phyloP scores from a whole-genome alignment of 2,329 filamentous ascomycete genomes.

The Metarhizium brunneum region DNA sequence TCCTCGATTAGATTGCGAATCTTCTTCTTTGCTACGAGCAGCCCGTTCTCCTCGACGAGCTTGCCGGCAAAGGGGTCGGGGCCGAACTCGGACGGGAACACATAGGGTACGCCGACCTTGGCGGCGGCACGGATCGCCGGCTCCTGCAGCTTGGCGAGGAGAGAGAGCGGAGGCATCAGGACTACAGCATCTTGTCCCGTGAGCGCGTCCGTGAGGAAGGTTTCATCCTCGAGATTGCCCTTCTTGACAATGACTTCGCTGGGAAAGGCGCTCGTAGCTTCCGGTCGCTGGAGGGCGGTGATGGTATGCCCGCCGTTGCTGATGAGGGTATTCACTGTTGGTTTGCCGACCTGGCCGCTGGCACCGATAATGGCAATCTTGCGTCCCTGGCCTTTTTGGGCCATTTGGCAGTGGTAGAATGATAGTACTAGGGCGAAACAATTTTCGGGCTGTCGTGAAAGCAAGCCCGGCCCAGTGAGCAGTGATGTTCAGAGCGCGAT shows the following conservation, averaged over 20 bases:
- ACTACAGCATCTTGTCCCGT: constrained; percentile 24
- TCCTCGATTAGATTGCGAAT: constrained; percentile 18
- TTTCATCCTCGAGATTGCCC: constrained; percentile 37
- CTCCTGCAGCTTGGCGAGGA: constrained; percentile 14
- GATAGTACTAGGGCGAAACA: no score
- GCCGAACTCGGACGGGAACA: constrained; percentile 23
- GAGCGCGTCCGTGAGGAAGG: constrained; percentile 18
- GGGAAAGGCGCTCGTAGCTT: constrained; percentile 31
- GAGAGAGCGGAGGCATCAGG: constrained; percentile 10
- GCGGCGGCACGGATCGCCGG: constrained; percentile 23
- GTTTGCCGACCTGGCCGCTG: constrained; percentile 28
- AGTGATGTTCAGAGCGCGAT: no score
- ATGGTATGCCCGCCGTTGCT: constrained; percentile 35
- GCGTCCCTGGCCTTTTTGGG: constrained; percentile 8
- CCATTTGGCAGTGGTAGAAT: not conserved
- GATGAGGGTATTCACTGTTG: constrained; percentile 28
- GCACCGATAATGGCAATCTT: constrained; percentile 21
- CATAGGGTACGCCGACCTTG: constrained; percentile 18
- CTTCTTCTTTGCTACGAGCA: constrained; percentile 16
- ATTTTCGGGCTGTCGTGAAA: not conserved
- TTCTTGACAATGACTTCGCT: constrained; percentile 25
- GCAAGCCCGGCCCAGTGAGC: not conserved
- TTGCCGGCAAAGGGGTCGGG: constrained; percentile 16
- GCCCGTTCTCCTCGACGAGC: constrained; percentile 12
- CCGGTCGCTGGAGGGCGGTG: constrained; percentile 38